phyloP scores from a whole-genome alignment of 2,329 filamentous ascomycete species.

The Corynespora cassiicola region DNA sequence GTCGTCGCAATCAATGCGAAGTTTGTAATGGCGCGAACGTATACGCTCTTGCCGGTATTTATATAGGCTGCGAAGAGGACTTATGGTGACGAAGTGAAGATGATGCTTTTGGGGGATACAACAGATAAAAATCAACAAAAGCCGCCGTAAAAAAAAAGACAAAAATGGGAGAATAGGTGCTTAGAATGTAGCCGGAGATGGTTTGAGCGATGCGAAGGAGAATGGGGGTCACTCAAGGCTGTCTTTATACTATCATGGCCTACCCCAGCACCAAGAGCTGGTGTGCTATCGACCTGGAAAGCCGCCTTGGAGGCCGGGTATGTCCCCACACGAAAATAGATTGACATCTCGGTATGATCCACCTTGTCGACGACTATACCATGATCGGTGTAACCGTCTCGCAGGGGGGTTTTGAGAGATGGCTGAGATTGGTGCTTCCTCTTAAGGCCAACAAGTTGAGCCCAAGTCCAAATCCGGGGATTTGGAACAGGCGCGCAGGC shows the following conservation, averaged over 20 bases:
- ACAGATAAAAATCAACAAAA: neutral
- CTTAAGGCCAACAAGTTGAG: constrained; percentile 3
- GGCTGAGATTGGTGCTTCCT: constrained; percentile 5
- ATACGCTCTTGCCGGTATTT: too few species aligned
- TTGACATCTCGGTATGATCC: too few species aligned
- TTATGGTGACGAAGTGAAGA: neutral
- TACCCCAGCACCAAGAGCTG: too few species aligned
- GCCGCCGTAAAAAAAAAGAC: constrained; percentile 1
- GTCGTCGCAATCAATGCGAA: constrained; percentile 1
- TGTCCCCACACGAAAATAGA: too few species aligned
- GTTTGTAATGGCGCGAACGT: too few species aligned
- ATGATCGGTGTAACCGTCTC: constrained; percentile 10
- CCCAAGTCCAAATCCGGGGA: constrained; percentile 2
- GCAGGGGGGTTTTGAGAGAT: constrained; percentile 1
- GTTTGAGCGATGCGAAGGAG: neutral
- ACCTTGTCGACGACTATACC: too few species aligned
- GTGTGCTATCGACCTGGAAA: constrained; percentile 2
- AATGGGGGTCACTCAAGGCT: constrained; percentile 1
- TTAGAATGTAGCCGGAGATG: neutral
- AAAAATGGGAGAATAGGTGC: neutral
- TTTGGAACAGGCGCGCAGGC: constrained; percentile 7
- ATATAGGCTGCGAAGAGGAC: neutral
- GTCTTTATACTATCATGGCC: constrained; percentile 9
- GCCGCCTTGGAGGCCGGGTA: too few species aligned
- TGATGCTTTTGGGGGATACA: too few species aligned